Base-by-base conservation (phyloP, 208 protist genomes). In the Porcisia deanei region DNA sequence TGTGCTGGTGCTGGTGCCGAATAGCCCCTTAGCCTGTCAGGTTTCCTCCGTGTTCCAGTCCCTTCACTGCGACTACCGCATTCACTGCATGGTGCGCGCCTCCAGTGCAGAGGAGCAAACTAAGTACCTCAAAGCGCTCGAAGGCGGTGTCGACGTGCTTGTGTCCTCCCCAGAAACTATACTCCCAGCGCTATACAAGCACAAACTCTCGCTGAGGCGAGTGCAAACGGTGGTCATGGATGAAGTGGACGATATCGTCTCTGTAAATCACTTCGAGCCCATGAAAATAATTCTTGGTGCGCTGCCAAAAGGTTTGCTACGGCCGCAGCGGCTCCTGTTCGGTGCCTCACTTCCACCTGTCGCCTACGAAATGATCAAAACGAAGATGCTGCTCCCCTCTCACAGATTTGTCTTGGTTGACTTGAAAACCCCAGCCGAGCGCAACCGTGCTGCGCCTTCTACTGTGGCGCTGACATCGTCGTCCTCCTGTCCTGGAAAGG, bases 371-470 rank as follows among this genome's bases (percentile, higher is more conserved):
- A 94, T 95, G 89, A 75, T 97, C 55, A 85, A 82, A 64, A 83
- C 88, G n/a, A 75, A 76, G 37, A 91, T 95, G 81, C 76, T 97
- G 72, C 60, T 87, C 53, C 88, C 93, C 16, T 93, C 91, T 7
- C 93, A 95, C 71, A 86, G 93, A 39, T 97, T 97, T 71, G 80
- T 97, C 52, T 80, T 97, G 14, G 88, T 80, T 6, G 92, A 97
- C 45, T 59, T 82, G 65, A 81, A 82, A 14, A 65, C 85, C 1
- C 65, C 57, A 4, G 63, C 52, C 47, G 57, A 57, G 18, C 71
- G 34, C 4, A 20, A 12, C 37, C 67, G 59, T 5, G 12, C 71
- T 41, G 68, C 53, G 0, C 41, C 30, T 20, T 61, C 49, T 37
- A 16, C 47, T n/a, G 52, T 34, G 3, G 16, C 18, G 18, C 18